phyloP scores from a whole-genome alignment of 75 land plant genomes.

The Ceratopteris richardii region DNA sequence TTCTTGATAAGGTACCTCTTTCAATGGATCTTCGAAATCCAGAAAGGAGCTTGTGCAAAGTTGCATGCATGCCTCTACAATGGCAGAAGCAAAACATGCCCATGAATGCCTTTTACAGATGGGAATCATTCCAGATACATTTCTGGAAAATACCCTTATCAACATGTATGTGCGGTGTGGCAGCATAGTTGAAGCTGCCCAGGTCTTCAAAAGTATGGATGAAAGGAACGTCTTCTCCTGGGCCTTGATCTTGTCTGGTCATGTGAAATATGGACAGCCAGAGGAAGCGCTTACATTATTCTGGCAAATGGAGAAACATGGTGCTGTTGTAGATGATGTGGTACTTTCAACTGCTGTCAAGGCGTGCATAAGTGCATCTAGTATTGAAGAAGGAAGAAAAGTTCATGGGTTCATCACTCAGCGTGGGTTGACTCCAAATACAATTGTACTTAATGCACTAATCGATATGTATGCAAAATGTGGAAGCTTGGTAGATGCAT shows the following conservation, averaged over 20 bases:
- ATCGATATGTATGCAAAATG: conserved; percentile 45
- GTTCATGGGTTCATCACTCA: conserved; percentile 29
- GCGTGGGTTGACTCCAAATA: conserved; percentile 12
- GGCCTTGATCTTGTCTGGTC: conserved; percentile 8
- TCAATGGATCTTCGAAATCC: no score
- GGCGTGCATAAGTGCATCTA: conserved; percentile 21
- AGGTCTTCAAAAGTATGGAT: conserved; percentile 11
- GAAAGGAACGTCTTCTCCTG: conserved; percentile 20
- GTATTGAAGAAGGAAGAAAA: conserved; percentile 14
- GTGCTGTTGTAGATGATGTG: conserved; percentile 4
- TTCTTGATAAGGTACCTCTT: no score
- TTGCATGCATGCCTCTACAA: conserved; percentile 2
- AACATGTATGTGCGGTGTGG: conserved; percentile 16
- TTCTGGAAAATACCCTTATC: conserved; percentile 18
- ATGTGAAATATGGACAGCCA: background rate
- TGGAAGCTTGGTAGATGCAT: conserved; percentile 11
- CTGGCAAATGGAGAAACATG: background rate
- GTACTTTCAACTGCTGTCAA: conserved; percentile 26
- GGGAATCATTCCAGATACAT: background rate
- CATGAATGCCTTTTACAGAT: conserved; percentile 5
- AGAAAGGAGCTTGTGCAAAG: conserved; percentile 1
- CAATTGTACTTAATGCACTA: conserved; percentile 25
- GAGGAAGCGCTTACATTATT: conserved; percentile 5
- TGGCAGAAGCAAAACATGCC: conserved; percentile 9
- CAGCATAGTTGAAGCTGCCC: conserved; percentile 7